Evolutionary conservation across 345 rosid species (phyloP).

Genomic region (Physaria fendleri): DNA sequence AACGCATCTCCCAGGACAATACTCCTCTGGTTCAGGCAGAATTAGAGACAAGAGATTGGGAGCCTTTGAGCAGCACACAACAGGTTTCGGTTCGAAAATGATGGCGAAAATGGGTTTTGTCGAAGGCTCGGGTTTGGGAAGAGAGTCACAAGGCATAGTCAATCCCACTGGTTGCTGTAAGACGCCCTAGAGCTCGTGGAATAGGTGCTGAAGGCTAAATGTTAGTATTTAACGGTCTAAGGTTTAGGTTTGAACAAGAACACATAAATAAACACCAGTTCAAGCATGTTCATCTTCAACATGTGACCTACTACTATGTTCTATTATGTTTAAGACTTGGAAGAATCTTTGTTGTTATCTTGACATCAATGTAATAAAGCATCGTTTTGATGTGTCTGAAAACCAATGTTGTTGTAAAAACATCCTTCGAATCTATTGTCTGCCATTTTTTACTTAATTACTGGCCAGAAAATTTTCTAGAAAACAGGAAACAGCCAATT

Average conservation of each 20-base stretch:
- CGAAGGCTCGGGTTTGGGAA: constrained; percentile 79
- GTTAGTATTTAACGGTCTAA: background rate
- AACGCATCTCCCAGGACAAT: background rate
- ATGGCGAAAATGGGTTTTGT: constrained; percentile 93
- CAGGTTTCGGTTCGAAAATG: constrained; percentile 84
- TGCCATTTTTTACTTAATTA: background rate
- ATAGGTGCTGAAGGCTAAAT: constrained; percentile 50
- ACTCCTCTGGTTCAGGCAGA: constrained; percentile 19
- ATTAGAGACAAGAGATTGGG: constrained; percentile 39
- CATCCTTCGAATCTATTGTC: background rate
- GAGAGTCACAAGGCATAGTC: constrained; percentile 65
- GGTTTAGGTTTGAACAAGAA: constrained; percentile 2
- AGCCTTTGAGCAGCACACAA: constrained; percentile 76
- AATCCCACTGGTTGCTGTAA: constrained; percentile 59
- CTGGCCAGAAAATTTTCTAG: background rate
- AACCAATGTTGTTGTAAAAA: background rate
- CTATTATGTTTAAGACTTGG: background rate
- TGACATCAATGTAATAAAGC: constrained; percentile 16
- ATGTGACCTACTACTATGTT: background rate
- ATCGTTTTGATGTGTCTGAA: background rate
- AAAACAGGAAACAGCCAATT: background rate
- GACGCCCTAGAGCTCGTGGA: constrained; percentile 62
- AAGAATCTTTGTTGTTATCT: constrained; percentile 17
- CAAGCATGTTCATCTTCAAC: background rate
- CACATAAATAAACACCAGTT: background rate